Evolutionary conservation across 1,284 basidiomycete species (phyloP), one percentile per base, ranked within the genome.

Genomic region (Ceratobasidium sp.): DNA sequence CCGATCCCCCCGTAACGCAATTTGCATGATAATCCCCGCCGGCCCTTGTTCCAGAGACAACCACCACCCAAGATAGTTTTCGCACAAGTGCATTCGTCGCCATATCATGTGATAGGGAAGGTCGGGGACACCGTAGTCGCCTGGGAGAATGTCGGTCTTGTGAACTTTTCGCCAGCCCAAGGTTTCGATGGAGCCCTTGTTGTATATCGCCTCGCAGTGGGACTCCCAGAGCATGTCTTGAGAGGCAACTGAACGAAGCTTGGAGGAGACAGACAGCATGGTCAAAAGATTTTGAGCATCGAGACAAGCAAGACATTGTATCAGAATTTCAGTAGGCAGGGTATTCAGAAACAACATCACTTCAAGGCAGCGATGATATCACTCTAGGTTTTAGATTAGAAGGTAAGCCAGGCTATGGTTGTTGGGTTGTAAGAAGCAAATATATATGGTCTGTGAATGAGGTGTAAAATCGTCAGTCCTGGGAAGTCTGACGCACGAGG

Each of bases 51-150:
- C 69, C 28, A 61, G 11, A 8, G 69, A 61, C 45, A 73, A 73
- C 69, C 69, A 73, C 69, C 69, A 73, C 15, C 69, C 69, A 61
- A 73, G 69, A 42, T 73, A 73, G 35, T 54, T 23, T 31, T 73
- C 69, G n/a, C n/a, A 56, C 20, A 73, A 31, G 42, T 33, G 39
- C 26, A 73, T 39, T 51, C 69, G 37, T 20, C 69, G 54, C 69
- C 69, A 73, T 15, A 73, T 47, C 47, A 73, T 35, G 56, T 61
- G 42, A 35, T 73, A 73, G 17, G 69, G 37, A 35, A 61, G 58
- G 4, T 35, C 37, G 15, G 47, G 11, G 1, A 26, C 23, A 20
- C 58, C 53, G 35, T 69, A 69, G 39, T 47, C n/a, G 39, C 23
- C 28, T 45, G 45, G 45, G 23, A 69, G 49, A 23, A 37, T 51